A percentile compares a stretch with the other conserved stretches of the same genome.
These are phyloP conservation scores for Ambrosia artemisiifolia DNA, from an alignment of 129 eudicot species.

Conservation along the genomic window DNA sequence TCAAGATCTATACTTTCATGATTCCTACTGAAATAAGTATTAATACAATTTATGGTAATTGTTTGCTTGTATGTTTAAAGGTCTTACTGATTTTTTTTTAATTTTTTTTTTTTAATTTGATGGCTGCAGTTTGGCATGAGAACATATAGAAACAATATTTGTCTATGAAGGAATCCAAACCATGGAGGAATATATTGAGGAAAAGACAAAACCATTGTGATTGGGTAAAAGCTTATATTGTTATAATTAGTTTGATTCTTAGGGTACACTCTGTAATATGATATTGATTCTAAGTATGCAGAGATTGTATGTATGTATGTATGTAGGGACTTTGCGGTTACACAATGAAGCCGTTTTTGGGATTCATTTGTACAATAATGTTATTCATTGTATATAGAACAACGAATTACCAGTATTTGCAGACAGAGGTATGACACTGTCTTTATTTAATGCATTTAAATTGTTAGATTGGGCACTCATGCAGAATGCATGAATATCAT, in stretches of 20 bases:
- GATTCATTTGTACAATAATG: conserved; percentile 68
- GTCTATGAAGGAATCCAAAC: conserved; percentile 64
- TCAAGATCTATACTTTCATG: not conserved
- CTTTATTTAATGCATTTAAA: conserved; percentile 13
- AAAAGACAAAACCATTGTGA: conserved; percentile 46
- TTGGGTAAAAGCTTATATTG: conserved; percentile 47
- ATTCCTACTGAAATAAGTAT: not conserved
- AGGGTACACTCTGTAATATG: conserved; percentile 8
- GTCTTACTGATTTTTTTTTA: conserved; percentile 1
- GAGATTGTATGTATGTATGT: conserved; percentile 1
- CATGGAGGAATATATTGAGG: conserved; percentile 64
- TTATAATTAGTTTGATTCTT: not conserved
- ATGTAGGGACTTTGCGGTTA: conserved; percentile 61
- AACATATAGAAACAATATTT: conserved; percentile 27
- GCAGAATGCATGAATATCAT: conserved; percentile 3
- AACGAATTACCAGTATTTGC: conserved; percentile 77
- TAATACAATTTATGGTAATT: not conserved
- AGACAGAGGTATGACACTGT: conserved; percentile 68
- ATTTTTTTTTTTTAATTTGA: too few species aligned
- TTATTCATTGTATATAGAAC: conserved; percentile 88
- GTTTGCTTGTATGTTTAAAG: not conserved
- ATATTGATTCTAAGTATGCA: conserved; percentile 17
- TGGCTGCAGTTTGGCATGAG: conserved; percentile 57
- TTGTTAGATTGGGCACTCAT: conserved; percentile 9
- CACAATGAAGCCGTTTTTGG: conserved; percentile 78